Evolutionary conservation across 78 protist species (phyloP), one percentile per base, ranked within the genome.

Genomic region (Anaeramoeba flamelloides): DNA sequence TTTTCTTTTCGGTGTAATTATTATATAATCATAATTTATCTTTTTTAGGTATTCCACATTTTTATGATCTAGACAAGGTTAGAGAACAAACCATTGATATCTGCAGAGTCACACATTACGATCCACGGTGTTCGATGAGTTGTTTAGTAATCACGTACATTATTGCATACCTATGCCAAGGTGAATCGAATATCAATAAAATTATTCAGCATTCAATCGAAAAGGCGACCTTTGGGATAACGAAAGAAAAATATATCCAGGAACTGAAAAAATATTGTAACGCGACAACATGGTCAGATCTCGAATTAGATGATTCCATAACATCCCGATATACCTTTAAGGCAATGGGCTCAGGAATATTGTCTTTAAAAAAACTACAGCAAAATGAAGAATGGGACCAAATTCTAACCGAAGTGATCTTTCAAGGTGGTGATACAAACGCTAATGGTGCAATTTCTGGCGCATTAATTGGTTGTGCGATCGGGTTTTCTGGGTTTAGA

Each of bases 381-480:
- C 34, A 53, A 53, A 8, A 8, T 53, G 69, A 53, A 26, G 69
- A 53, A 26, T 53, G 8, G 34, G 17, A 53, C 8, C 69, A 53
- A 53, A 53, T 53, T 53, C 17, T 53, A 53, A 53, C 69, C 17
- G 69, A 53, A 26, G 8, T 53, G 17, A 17, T 53, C 17, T 53
- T 53, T 53, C 34, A 53, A 53, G 69, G 34, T 53, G 69, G 69
- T 26, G 69, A 53, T 53, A 17, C 69, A 53, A 17, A 53, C 17
- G 17, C 69, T 26, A 53, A 17, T 36, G 78, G 78, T 22, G 78
- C 78, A 36, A 17, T 76, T 33, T 33, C 78, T 36, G 78, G 78
- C 17, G 34, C 78, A 26, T 36, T 76, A 36, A 22, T 76, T 22
- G 78, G 78, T 36, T 76, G 78, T 36, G 31, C 8, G 17, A 33